Evolutionary conservation across 345 rosid species (phyloP).

Genomic region (Sonneratia caseolaris): DNA sequence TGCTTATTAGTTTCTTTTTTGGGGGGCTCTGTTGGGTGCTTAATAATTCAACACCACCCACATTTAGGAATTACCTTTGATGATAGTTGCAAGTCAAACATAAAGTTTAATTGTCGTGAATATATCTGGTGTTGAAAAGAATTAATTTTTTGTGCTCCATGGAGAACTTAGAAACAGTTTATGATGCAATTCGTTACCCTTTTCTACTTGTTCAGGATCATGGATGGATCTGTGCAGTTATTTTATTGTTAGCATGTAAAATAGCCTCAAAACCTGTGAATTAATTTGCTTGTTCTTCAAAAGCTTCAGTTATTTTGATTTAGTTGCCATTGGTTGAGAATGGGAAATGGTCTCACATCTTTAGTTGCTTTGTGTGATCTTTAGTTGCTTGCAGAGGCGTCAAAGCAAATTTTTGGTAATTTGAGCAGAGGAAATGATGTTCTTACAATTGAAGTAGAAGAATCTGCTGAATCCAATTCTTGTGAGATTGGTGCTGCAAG

Average conservation of each 20-base stretch:
- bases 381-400: constrained; percentile 99
- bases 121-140: background rate
- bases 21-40: background rate
- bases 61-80: background rate
- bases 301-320: background rate
- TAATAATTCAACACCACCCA: background rate
- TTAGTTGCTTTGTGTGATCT: constrained; percentile 16
- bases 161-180: background rate
- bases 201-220: background rate
- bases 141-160: background rate
- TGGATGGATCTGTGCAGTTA: background rate
- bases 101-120: background rate
- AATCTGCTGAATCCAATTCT: constrained; percentile 35
- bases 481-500: constrained; percentile 33
- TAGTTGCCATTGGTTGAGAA: background rate
- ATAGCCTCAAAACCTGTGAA: background rate
- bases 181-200: background rate
- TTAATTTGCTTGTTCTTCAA: too few relatives aligned
- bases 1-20: background rate
- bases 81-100: background rate
- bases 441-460: constrained; percentile 62
- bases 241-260: background rate
- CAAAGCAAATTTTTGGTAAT: constrained; percentile 55
- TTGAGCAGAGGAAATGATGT: constrained; percentile 43
- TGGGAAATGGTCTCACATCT: constrained; percentile 2